Percentiles rank a stretch among this genome's conserved stretches.
Conservation (phyloP, 179 eudicot species). For the Gypsophila paniculata region DNA sequence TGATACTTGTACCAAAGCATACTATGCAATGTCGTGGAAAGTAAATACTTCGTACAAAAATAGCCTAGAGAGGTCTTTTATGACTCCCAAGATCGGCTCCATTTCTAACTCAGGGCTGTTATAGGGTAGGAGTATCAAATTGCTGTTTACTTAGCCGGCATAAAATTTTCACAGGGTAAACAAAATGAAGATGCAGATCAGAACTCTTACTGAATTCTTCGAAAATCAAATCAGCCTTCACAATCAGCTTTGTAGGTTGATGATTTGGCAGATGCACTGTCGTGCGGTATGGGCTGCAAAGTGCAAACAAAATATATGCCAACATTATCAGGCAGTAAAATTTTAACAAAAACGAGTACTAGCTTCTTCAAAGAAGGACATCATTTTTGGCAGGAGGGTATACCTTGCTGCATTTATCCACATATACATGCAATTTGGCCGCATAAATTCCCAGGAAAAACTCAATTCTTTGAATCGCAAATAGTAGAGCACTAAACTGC, state of each 20-base stretch:
- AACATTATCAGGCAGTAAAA: conserved; percentile 17
- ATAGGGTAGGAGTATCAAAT: not conserved
- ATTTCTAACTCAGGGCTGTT: not conserved
- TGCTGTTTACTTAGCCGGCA: not conserved
- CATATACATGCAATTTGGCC: not conserved
- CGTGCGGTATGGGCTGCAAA: conserved; percentile 73
- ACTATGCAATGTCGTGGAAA: not conserved
- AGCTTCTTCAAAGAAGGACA: not conserved
- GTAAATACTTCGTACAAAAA: too few species aligned
- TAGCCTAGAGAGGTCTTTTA: too few species aligned
- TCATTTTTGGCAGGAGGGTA: too few species aligned
- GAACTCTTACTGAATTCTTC: conserved; percentile 66
- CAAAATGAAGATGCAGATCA: conserved; percentile 5
- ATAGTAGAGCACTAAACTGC: not conserved
- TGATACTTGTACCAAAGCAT: not conserved
- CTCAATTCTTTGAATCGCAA: not conserved
- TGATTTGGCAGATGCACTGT: conserved; percentile 52
- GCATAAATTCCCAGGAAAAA: not conserved
- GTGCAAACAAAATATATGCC: not conserved
- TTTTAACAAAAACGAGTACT: not conserved
- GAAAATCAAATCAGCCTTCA: conserved; percentile 78
- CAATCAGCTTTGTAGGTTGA: conserved; percentile 57
- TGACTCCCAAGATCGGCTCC: too few species aligned
- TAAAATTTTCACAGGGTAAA: not conserved
- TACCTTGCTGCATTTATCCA: too few species aligned